phyloP scores from a whole-genome alignment of 352 stramenopile species.

The Phytophthora pluvialis region DNA sequence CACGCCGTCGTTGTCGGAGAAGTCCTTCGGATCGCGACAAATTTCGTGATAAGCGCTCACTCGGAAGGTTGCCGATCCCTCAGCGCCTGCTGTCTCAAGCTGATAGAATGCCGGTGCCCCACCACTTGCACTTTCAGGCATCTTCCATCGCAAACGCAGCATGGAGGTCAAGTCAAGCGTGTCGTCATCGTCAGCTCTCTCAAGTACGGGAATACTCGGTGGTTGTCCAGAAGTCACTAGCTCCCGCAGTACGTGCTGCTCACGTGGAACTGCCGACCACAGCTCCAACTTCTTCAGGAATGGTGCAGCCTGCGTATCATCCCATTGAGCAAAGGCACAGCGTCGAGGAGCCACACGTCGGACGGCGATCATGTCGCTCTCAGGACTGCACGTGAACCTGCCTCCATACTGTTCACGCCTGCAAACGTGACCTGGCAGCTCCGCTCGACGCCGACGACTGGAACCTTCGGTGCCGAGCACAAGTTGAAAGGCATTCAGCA shows the following conservation, averaged over 20 bases:
- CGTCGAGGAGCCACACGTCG: slow-evolving; percentile 57
- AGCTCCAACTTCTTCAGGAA: slow-evolving; percentile 78
- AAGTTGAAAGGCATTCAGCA: slow-evolving; percentile 91
- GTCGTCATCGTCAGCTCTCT: slow-evolving; percentile 43
- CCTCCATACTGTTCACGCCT: slow-evolving; percentile 56
- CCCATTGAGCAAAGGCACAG: slow-evolving; percentile 72
- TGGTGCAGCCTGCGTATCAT: slow-evolving; percentile 51
- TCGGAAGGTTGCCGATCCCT: slow-evolving; percentile 70
- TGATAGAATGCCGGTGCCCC: slow-evolving; percentile 82
- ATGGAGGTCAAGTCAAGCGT: slow-evolving; percentile 73
- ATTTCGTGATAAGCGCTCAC: slow-evolving; percentile 84
- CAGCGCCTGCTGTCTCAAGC: slow-evolving; percentile 78
- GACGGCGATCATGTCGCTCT: slow-evolving; percentile 74
- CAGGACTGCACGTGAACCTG: slow-evolving; percentile 60
- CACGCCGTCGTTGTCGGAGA: slow-evolving; percentile 77
- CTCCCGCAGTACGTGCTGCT: slow-evolving; percentile 73
- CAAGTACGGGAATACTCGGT: slow-evolving; percentile 60
- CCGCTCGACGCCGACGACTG: slow-evolving; percentile 58
- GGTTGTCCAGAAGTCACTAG: slow-evolving; percentile 73
- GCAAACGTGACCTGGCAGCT: slow-evolving; percentile 72
- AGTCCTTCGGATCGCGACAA: slow-evolving; percentile 89
- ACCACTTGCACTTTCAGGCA: slow-evolving; percentile 64
- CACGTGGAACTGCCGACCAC: slow-evolving; percentile 71
- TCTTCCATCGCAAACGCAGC: slow-evolving; percentile 70
- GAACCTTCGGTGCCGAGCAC: slow-evolving; percentile 58